A percentile compares a stretch with the other conserved stretches of the same genome.
phyloP scores from a whole-genome alignment of 202 grass and related monocot genomes.

The Schoenoplectus triqueter region DNA sequence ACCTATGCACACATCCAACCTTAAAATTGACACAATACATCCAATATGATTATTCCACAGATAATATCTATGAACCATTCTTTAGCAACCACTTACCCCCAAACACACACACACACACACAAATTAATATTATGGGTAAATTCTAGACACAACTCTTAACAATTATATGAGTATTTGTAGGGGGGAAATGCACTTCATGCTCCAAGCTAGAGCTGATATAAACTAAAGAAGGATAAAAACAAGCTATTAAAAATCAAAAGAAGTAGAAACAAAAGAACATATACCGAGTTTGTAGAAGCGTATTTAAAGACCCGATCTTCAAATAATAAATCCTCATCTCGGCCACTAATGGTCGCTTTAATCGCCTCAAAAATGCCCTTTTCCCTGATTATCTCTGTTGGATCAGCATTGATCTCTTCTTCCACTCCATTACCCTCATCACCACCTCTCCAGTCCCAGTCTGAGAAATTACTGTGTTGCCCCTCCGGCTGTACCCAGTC shows the following conservation, averaged over 20 bases:
- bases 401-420: conserved; percentile 60
- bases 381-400: conserved; percentile 60
- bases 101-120: background rate
- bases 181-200: background rate
- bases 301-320: conserved; percentile 88
- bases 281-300: conserved; percentile 70
- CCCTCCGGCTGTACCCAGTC: conserved; percentile 64
- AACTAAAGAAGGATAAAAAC: conserved; percentile 15
- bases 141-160: background rate
- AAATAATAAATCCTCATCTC: conserved; percentile 81
- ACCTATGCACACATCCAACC: background rate
- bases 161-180: background rate
- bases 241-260: background rate
- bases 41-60: background rate
- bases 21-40: conserved; percentile 10
- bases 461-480: conserved; percentile 38
- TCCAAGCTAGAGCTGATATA: background rate
- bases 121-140: background rate
- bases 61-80: background rate
- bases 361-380: conserved; percentile 57
- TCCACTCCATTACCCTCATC: conserved; percentile 49
- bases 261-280: conserved; percentile 28
- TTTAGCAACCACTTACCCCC: background rate
- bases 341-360: conserved; percentile 50
- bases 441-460: conserved; percentile 52